Evolutionary conservation across 2,329 filamentous ascomycete genomes (phyloP).

Genomic region (Penicillium digitatum): DNA sequence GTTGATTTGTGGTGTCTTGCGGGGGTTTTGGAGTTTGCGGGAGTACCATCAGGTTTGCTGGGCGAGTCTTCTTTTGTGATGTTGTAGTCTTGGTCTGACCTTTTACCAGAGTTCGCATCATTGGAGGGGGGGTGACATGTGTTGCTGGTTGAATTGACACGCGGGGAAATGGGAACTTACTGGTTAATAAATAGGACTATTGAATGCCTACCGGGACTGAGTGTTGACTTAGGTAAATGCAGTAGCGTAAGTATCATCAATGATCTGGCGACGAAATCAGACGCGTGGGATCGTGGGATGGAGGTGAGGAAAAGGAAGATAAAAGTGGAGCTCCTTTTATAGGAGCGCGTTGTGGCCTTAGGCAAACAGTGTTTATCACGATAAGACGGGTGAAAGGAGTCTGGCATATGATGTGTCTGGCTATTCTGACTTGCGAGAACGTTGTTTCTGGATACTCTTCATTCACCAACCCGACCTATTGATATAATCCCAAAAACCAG

Average conservation of each 20-base stretch:
- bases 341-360: neutral
- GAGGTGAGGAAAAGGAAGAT: neutral
- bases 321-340: conserved; percentile 2
- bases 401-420: neutral
- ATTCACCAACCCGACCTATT: neutral
- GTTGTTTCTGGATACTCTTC: neutral
- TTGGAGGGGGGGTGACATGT: conserved; percentile 28
- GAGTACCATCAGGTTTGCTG: conserved; percentile 25
- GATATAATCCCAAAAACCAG: too few species aligned
- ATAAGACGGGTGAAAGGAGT: conserved; percentile 19
- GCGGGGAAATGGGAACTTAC: conserved; percentile 3
- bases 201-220: neutral
- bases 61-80: conserved; percentile 5
- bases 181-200: neutral
- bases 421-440: neutral
- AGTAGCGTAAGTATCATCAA: neutral
- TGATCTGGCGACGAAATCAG: neutral
- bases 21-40: neutral
- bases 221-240: neutral
- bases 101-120: conserved; percentile 47
- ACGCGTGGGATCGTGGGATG: neutral
- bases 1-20: neutral
- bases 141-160: neutral
- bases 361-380: conserved; percentile 8
- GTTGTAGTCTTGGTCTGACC: conserved; percentile 38